Base-by-base conservation (phyloP, 345 rosid genomes). In the Hirschfeldia incana region DNA sequence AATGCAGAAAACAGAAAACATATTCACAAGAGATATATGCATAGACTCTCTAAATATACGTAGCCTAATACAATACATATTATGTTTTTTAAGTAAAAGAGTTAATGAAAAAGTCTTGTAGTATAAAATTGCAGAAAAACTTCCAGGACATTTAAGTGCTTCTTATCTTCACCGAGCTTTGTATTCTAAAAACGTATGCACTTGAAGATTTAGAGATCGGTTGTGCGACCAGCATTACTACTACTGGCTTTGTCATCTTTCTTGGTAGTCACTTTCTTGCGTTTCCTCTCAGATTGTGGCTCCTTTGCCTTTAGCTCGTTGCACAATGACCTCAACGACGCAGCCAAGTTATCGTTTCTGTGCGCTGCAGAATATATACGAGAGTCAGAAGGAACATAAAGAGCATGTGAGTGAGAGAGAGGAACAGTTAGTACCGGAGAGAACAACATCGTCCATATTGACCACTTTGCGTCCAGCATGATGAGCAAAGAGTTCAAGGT, bases 401-500 rank as follows among this genome's bases (percentile, higher is more conserved):
- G 8, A 49, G 4, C 57, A n/a, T 13, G 5, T 7, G 29, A 3
- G 12, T 10, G 65, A 33, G 26, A n/a, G 17, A 30, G 9, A 21
- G 55, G 5, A 39, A 37, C 46, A 39, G 46, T 74, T 16, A 55
- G 81, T 81, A 92, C 98, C 90, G 12, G 94, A 84, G 75, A 92
- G 91, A 72, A 92, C 82, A 83, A 91, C 97, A 77, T 94, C 98
- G 37, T 93, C 94, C 86, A 85, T 89, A 74, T 87, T 91, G 46
- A 91, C 96, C 71, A 88, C 78, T 83, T 93, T 94, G 59, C 98
- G 96, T 67, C 97, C 92, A 70, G 91, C 96, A 73, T 94, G 99
- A 73, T 86, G 99, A 32, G 97, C 92, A 83, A 92, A 93, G 33
- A 86, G 85, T 84, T 92, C 94, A 29, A 94, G 85, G 70, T 91